Evolutionary conservation across 805 yeast species (phyloP), one percentile per base, ranked within the genome.

Genomic region (Wickerhamia fluorescens): DNA sequence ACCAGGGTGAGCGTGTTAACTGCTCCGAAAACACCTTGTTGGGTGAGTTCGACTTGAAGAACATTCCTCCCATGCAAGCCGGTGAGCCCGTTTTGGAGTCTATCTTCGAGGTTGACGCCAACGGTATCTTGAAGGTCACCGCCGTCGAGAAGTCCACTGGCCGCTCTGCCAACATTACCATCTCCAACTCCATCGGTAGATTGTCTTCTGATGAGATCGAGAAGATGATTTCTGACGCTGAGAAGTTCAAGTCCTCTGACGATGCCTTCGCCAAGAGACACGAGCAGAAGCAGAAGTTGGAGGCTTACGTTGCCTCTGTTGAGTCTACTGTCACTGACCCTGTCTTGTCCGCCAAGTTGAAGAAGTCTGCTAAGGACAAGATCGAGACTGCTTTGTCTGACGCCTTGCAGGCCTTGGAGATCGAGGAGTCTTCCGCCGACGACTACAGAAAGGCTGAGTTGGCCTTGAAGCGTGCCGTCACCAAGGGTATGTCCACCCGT

Each of bases 381-480:
- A 84, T 89, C 61, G 97, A 89, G 78, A 68, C 87, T 63, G 96
- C 96, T 71, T 78, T 89, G 59, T 84, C 97, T 53, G 97, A 89
- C 57, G 97, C 97, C 66, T 70, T 89, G 73, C 94, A 95, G 58
- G 88, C 96, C 66, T 82, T 89, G 61, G 95, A 88, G 74, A 73
- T 92, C 46, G 95, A 89, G 75, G 97, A 92, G 51, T 76, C 96
- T 40, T 58, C 94, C 54, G 89, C 96, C 64, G 98, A 92, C 61
- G 96, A 88, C 70, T 78, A 73, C 75, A 85, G 97, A 82, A 92
- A 86, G 82, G 97, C 98, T 61, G 97, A 92, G 78, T 86, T 92
- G 66, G 80, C 87, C 68, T 84, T 92, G 68, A 92, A 92, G 87
- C 85, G 98, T 72, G 96, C 89, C 61, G 96, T 89, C 66, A 89